Percentiles rank a stretch among this genome's conserved stretches.
Evolutionary conservation across 164 flowering plant genomes (phyloP).

Genomic region (Buxus sempervirens): DNA sequence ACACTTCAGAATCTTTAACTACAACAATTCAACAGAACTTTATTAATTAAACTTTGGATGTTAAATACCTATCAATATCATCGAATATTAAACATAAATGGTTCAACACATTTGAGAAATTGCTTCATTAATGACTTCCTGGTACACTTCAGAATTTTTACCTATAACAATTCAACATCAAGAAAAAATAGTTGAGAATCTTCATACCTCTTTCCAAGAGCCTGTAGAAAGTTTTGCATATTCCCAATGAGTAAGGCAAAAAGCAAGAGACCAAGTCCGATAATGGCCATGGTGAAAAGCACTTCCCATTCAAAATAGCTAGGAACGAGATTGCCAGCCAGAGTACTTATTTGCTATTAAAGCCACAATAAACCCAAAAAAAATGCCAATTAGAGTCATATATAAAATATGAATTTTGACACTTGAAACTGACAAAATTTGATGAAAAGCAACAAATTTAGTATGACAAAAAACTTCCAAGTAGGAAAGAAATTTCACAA

Average conservation of each 20-base stretch:
- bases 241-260: constrained; percentile 90
- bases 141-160: neutral
- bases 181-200: neutral
- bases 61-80: neutral
- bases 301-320: constrained; percentile 85
- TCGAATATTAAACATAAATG: no score
- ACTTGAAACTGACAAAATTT: neutral
- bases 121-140: neutral
- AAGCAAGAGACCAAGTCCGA: constrained; percentile 81
- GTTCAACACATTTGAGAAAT: neutral
- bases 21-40: neutral
- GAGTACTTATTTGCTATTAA: constrained; percentile 80
- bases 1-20: neutral
- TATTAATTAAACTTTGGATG: no score
- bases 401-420: neutral
- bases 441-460: neutral
- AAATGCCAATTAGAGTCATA: constrained; percentile 1
- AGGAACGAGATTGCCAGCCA: constrained; percentile 85
- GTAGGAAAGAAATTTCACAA: neutral
- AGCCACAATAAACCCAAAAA: constrained; percentile 2
- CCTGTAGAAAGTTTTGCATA: constrained; percentile 92
- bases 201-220: constrained; percentile 76
- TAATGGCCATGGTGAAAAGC: constrained; percentile 77
- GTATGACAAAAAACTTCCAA: neutral
- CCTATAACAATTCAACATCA: neutral